Evolutionary conservation across 139 green algal species (phyloP).

Genomic region (Axilococcus clingmanii): DNA sequence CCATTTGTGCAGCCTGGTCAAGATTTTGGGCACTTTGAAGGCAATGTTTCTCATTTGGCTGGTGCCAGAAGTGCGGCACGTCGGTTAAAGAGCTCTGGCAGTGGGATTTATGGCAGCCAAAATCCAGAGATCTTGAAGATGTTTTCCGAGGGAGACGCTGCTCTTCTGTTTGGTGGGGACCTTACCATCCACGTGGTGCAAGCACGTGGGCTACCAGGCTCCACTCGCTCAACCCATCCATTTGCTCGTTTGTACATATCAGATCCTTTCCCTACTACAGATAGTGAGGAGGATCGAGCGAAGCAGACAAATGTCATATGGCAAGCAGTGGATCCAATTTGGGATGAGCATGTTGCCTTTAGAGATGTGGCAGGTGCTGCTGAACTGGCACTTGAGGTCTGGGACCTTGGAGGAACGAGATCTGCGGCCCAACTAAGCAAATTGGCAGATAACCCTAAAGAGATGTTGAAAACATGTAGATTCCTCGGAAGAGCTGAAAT

Average conservation of each 20-base stretch:
- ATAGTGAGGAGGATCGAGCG: conserved; percentile 12
- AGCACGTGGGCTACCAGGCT: conserved; percentile 28
- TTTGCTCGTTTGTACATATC: conserved; percentile 36
- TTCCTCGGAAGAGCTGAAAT: conserved; percentile 49
- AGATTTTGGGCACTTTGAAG: no score
- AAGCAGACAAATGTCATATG: conserved; percentile 41
- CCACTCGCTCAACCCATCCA: conserved; percentile 22
- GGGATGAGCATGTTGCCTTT: conserved; percentile 42
- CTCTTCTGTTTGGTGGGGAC: conserved; percentile 46
- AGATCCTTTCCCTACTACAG: conserved; percentile 15
- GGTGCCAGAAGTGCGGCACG: no score
- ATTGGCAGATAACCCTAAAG: conserved; percentile 24
- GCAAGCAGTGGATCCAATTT: conserved; percentile 31
- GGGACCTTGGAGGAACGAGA: conserved; percentile 38
- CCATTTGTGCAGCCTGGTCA: no score
- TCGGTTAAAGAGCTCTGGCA: no score
- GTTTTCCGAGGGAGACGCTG: conserved; percentile 23
- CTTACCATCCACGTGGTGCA: conserved; percentile 36
- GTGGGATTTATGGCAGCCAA: conserved; percentile 1
- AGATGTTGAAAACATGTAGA: conserved; percentile 36
- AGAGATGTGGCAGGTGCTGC: conserved; percentile 23
- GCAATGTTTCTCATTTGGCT: background rate
- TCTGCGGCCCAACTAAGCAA: conserved; percentile 19
- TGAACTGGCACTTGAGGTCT: conserved; percentile 61
- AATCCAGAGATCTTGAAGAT: conserved; percentile 27